Base-by-base conservation (phyloP, 306 rosid genomes). In the Castanea sativa region DNA sequence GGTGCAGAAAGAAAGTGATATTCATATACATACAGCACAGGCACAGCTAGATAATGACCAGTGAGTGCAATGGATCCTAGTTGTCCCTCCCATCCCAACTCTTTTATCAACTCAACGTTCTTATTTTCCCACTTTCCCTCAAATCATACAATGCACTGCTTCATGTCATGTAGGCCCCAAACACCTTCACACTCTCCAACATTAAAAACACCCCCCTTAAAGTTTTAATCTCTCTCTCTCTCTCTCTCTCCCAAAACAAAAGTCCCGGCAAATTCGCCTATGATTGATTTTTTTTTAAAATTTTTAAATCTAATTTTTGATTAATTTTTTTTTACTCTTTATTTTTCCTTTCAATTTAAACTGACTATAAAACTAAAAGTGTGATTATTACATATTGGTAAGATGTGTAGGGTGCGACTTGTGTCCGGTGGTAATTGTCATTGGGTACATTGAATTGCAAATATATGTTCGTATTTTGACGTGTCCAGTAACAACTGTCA, bases 251-350 rank as follows among this genome's bases (percentile, higher is more conserved):
- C 7, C 20, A 35, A 68, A 67, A 33, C 15, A 68, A n/a, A 67
- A 68, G 13, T 30, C 65, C 82, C 90, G 84, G 78, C 88, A 79
- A 79, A 76, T n/a, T 10, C 88, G 90, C 81, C 81, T 82, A 0
- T 84, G 83, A 84, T 87, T 82, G 32, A 30, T 49, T 65, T 58
- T 38, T 10, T 8, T 38, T 38, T 2, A 38, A 38, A 38, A 23
- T 0, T 23, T 23, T 23, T 23, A 23, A 25, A 25, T 38, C 45
- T 38, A 38, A 38, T 38, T 38, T 38, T 38, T 10, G 11, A 0
- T 2, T 2, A 38, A 7, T 38, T 38, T 38, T 7, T 7, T 7
- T 25, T 25, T 25, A 25, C 2, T 25, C 2, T 25, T 25, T 1
- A 25, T 25, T 25, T 25, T 25, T 25, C 27, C 27, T 25, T 25